Conservation (phyloP, 2,329 filamentous ascomycete species). For the Aspergillaceae sp. region DNA sequence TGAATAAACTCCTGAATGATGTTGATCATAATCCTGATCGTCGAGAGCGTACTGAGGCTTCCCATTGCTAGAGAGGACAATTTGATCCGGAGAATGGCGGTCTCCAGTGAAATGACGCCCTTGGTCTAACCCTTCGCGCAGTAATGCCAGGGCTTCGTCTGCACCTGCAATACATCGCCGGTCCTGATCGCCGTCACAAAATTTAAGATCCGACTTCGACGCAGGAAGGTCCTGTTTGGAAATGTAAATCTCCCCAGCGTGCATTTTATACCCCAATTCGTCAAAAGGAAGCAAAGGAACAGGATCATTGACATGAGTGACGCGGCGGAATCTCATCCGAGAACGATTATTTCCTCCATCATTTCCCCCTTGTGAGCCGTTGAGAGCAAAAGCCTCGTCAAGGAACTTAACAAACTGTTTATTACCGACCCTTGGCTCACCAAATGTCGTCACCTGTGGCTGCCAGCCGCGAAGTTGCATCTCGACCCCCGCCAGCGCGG, state of each 20-base stretch:
- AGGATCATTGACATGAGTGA: slow-evolving; percentile 81
- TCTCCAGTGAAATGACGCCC: too few relatives aligned
- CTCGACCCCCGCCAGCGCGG: slow-evolving; percentile 77
- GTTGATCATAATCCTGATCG: too few relatives aligned
- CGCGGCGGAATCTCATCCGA: slow-evolving; percentile 52
- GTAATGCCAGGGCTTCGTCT: slow-evolving; percentile 20
- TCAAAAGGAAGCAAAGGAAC: slow-evolving; percentile 76
- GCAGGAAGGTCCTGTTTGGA: slow-evolving; percentile 62
- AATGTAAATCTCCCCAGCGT: slow-evolving; percentile 84
- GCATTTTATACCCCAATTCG: slow-evolving; percentile 81
- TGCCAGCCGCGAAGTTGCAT: slow-evolving; percentile 67
- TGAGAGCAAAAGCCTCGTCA: slow-evolving; percentile 43
- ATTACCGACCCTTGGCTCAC: slow-evolving; percentile 65
- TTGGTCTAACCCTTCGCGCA: slow-evolving; percentile 3
- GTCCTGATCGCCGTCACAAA: slow-evolving; percentile 67
- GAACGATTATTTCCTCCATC: slow-evolving; percentile 8
- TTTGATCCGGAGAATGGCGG: slow-evolving; percentile 1
- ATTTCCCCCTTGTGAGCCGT: neutral
- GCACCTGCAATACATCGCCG: slow-evolving; percentile 59
- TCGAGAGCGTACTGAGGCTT: too few relatives aligned
- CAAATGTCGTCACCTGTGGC: slow-evolving; percentile 79
- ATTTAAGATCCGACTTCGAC: slow-evolving; percentile 55
- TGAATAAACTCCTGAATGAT: slow-evolving; percentile 11
- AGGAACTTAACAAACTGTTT: slow-evolving; percentile 45
- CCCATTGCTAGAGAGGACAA: slow-evolving; percentile 8